Conservation (phyloP, 2,329 filamentous ascomycete species). For the Pyrenochaeta sp. region DNA sequence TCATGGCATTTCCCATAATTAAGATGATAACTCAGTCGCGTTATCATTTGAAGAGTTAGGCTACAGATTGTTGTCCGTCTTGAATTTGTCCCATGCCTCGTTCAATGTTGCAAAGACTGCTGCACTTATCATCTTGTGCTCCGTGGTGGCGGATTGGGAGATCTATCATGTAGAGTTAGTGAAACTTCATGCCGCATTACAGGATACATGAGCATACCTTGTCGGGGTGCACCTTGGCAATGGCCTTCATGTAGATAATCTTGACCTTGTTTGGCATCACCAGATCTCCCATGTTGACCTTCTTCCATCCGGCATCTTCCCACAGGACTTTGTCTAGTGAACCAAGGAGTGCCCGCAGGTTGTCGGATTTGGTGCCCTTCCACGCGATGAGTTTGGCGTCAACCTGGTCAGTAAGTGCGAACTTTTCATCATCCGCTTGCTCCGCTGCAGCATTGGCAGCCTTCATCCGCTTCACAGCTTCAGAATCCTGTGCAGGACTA, state of each 20-base stretch:
- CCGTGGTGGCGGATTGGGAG: constrained; percentile 69
- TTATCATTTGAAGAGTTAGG: neutral
- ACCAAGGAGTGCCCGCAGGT: constrained; percentile 84
- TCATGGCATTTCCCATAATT: neutral
- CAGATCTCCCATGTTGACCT: constrained; percentile 91
- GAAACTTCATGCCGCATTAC: neutral
- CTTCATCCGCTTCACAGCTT: constrained; percentile 82
- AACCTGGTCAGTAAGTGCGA: constrained; percentile 85
- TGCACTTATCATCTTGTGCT: constrained; percentile 72
- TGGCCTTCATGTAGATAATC: constrained; percentile 98
- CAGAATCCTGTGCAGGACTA: constrained; percentile 62
- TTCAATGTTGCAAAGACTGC: constrained; percentile 72
- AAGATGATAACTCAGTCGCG: neutral
- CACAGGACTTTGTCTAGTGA: constrained; percentile 90
- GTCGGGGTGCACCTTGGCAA: constrained; percentile 97
- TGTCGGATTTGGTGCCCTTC: constrained; percentile 92
- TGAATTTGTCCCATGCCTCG: constrained; percentile 75
- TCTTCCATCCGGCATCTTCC: constrained; percentile 95
- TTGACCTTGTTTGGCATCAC: constrained; percentile 96
- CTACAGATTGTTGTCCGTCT: constrained; percentile 62
- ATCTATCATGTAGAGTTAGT: constrained; percentile 53
- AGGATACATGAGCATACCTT: constrained; percentile 70
- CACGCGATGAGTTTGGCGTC: constrained; percentile 81
- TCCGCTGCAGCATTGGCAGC: constrained; percentile 87
- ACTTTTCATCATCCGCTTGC: constrained; percentile 88